Conservation (phyloP, 768 basidiomycete species). For the Cubamyces lactineus region DNA sequence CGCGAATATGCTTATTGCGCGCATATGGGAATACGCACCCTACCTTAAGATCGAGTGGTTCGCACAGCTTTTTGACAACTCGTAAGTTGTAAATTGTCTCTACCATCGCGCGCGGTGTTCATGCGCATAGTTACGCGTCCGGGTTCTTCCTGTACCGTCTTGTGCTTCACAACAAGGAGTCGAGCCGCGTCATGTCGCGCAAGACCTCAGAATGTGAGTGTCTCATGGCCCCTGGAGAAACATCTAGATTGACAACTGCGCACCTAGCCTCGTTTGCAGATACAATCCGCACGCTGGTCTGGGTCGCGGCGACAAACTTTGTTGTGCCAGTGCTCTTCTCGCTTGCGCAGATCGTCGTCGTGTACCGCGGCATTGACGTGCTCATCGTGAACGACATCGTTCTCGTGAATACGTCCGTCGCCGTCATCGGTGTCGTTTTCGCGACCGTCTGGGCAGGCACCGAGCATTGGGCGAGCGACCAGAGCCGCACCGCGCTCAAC, state of each 20-base stretch:
- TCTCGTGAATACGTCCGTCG: slow-evolving; percentile 36
- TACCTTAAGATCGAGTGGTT: slow-evolving; percentile 40
- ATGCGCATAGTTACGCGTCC: slow-evolving; percentile 24
- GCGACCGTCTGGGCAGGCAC: slow-evolving; percentile 32
- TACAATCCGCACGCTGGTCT: slow-evolving; percentile 37
- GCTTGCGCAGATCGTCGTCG: slow-evolving; percentile 38
- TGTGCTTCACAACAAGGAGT: slow-evolving; percentile 13
- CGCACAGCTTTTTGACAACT: slow-evolving; percentile 39
- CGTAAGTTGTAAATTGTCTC: slow-evolving; percentile 35
- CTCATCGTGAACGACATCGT: slow-evolving; percentile 2
- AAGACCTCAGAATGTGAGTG: slow-evolving; percentile 15
- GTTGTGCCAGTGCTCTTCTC: slow-evolving; percentile 42
- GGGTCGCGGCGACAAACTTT: slow-evolving; percentile 42
- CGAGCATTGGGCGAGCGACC: slow-evolving; percentile 11
- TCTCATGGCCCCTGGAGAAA: background rate
- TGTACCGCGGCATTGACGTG: slow-evolving; percentile 33
- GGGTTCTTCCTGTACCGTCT: slow-evolving; percentile 35
- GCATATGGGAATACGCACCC: slow-evolving; percentile 32
- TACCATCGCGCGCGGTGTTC: slow-evolving; percentile 32
- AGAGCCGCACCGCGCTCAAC: background rate
- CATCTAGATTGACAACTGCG: too few relatives aligned
- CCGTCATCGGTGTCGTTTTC: slow-evolving; percentile 18
- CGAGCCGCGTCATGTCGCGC: slow-evolving; percentile 8
- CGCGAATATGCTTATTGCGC: slow-evolving; percentile 11
- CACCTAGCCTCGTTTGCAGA: slow-evolving; percentile 33